These are phyloP conservation scores for Begonia peltatifolia DNA, from an alignment of 306 rosid genomes.

Conservation along the genomic window DNA sequence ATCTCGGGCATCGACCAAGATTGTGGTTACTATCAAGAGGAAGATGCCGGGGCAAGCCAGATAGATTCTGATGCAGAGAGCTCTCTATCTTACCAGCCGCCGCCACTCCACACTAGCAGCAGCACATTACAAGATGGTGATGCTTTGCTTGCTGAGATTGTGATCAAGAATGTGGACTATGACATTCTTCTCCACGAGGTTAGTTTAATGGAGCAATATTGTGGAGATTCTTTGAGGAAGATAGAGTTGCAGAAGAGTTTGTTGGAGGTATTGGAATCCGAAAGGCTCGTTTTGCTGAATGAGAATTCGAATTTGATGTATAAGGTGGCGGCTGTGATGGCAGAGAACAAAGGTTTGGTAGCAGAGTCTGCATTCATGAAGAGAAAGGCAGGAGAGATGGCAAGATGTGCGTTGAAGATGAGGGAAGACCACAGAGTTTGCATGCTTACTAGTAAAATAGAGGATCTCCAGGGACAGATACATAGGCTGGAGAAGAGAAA, in stretches of 20 bases:
- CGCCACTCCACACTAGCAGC: conserved; percentile 9
- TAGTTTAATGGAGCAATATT: conserved; percentile 30
- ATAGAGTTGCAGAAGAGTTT: conserved; percentile 66
- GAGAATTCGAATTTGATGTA: conserved; percentile 69
- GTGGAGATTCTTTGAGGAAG: conserved; percentile 52
- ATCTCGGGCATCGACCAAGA: too few relatives aligned
- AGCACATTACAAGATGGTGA: conserved; percentile 10
- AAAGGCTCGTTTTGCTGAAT: conserved; percentile 62
- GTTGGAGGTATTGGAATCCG: conserved; percentile 90
- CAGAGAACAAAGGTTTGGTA: conserved; percentile 58
- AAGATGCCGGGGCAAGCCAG: conserved; percentile 18
- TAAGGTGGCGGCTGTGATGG: conserved; percentile 41
- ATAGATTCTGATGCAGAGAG: conserved; percentile 70
- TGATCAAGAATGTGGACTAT: conserved; percentile 57
- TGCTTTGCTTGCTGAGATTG: conserved; percentile 47
- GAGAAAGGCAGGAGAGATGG: conserved; percentile 69
- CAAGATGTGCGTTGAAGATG: conserved; percentile 62
- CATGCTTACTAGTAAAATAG: conserved; percentile 57
- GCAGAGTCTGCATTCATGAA: conserved; percentile 55
- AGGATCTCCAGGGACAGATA: conserved; percentile 79
- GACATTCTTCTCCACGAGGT: conserved; percentile 47
- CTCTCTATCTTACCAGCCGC: conserved; percentile 55
- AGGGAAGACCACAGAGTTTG: conserved; percentile 77
- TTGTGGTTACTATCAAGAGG: conserved; percentile 37
- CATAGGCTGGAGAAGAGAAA: conserved; percentile 80